A percentile compares a stretch with the other conserved stretches of the same genome.
These are phyloP conservation scores for Monotropa hypopitys DNA, from an alignment of 179 eudicot species.

Conservation along the genomic window DNA sequence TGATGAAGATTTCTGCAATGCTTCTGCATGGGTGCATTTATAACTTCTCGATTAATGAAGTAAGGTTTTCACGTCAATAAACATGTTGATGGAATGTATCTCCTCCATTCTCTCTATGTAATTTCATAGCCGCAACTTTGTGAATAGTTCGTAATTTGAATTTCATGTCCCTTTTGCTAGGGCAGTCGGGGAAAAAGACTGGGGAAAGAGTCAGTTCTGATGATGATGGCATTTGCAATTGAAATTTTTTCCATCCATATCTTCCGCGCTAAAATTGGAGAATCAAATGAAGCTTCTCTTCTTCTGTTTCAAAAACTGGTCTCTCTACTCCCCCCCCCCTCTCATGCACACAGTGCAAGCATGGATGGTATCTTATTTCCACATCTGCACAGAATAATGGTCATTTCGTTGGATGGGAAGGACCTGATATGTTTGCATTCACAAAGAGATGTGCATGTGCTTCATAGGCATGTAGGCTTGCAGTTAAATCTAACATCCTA, in stretches of 20 bases:
- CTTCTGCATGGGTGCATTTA: neutral
- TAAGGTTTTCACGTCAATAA: neutral
- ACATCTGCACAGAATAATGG: neutral
- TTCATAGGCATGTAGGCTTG: neutral
- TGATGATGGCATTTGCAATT: constrained; percentile 74
- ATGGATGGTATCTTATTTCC: neutral
- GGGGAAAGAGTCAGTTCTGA: constrained; percentile 67
- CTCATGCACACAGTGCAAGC: neutral
- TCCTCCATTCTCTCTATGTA: neutral
- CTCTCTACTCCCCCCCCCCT: constrained; percentile 12
- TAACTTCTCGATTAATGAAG: neutral
- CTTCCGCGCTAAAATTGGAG: constrained; percentile 76
- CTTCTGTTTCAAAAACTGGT: constrained; percentile 61
- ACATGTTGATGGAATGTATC: neutral
- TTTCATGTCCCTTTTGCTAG: constrained; percentile 22
- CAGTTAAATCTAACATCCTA: neutral
- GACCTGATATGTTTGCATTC: neutral
- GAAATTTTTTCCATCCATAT: constrained; percentile 46
- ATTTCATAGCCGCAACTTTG: neutral
- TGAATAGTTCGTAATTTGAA: neutral
- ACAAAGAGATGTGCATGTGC: neutral
- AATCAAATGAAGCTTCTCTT: constrained; percentile 64
- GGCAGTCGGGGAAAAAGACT: constrained; percentile 91
- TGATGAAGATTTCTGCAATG: neutral
- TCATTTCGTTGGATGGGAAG: neutral